Conservation (phyloP, 1,284 basidiomycete species). For the Puccinia triticina region DNA sequence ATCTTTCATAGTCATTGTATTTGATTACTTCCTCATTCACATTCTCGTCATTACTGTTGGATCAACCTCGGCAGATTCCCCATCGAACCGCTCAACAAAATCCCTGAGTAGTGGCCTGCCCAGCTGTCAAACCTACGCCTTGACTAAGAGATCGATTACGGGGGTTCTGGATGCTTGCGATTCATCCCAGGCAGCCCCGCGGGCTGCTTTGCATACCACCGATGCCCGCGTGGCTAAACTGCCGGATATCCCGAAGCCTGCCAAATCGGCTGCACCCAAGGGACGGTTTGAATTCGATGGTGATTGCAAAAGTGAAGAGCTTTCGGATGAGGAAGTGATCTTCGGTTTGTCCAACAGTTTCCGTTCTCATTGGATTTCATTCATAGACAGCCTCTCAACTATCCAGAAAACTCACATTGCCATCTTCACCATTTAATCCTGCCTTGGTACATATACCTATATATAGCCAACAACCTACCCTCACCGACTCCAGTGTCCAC, state of each 20-base stretch:
- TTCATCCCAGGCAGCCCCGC: not conserved
- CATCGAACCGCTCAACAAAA: not conserved
- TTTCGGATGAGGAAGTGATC: not conserved
- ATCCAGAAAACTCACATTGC: not conserved
- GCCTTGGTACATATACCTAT: not conserved
- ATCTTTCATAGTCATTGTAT: constrained; percentile 8
- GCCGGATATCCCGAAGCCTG: not conserved
- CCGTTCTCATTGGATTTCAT: not conserved
- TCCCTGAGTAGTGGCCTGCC: not conserved
- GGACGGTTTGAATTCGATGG: not conserved
- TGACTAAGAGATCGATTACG: not conserved
- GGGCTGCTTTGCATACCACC: not conserved
- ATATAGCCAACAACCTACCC: not conserved
- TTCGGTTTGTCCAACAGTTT: not conserved
- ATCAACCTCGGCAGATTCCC: not conserved
- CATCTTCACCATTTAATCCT: not conserved
- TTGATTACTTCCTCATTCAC: not conserved
- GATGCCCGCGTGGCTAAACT: not conserved
- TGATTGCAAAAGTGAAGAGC: not conserved
- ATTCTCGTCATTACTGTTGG: not conserved
- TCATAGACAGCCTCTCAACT: not conserved
- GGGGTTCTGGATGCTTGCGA: not conserved
- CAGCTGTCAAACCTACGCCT: not conserved
- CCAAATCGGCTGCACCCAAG: not conserved
- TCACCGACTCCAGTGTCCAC: not conserved